Conservation (phyloP, 2,329 filamentous ascomycete species). For the Alternaria dauci region DNA sequence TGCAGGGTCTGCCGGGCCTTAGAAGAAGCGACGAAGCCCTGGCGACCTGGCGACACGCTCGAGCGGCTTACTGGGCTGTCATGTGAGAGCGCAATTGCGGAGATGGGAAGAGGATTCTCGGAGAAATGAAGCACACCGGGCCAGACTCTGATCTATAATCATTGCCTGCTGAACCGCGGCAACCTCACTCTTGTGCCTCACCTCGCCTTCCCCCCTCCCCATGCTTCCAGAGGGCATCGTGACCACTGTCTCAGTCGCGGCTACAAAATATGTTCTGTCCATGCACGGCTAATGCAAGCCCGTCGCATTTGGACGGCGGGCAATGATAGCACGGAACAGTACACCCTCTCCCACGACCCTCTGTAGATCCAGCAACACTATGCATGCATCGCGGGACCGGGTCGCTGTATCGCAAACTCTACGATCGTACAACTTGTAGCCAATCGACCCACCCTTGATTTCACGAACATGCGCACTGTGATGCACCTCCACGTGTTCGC, state of each 20-base stretch:
- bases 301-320: slow-evolving; percentile 10
- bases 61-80: slow-evolving; percentile 10
- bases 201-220: not conserved
- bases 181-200: not conserved
- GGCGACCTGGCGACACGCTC: slow-evolving; percentile 10
- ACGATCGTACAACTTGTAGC: slow-evolving; percentile 24
- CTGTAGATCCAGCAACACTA: slow-evolving; percentile 16
- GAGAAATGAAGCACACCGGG: slow-evolving; percentile 17
- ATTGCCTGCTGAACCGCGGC: not conserved
- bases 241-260: slow-evolving; percentile 9
- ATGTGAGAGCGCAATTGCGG: slow-evolving; percentile 14
- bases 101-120: slow-evolving; percentile 7
- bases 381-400: slow-evolving; percentile 37
- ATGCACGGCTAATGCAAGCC: slow-evolving; percentile 18
- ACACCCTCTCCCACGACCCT: slow-evolving; percentile 27
- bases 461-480: not conserved
- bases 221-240: slow-evolving; percentile 7
- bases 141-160: not conserved
- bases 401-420: slow-evolving; percentile 19
- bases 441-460: slow-evolving; percentile 16
- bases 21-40: slow-evolving; percentile 15
- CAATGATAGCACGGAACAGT: slow-evolving; percentile 23
- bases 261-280: not conserved
- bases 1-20: slow-evolving; percentile 32
- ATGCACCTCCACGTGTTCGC: slow-evolving; percentile 24